Base-by-base conservation (phyloP, 805 yeast species). In the Lachancea meyersii region DNA sequence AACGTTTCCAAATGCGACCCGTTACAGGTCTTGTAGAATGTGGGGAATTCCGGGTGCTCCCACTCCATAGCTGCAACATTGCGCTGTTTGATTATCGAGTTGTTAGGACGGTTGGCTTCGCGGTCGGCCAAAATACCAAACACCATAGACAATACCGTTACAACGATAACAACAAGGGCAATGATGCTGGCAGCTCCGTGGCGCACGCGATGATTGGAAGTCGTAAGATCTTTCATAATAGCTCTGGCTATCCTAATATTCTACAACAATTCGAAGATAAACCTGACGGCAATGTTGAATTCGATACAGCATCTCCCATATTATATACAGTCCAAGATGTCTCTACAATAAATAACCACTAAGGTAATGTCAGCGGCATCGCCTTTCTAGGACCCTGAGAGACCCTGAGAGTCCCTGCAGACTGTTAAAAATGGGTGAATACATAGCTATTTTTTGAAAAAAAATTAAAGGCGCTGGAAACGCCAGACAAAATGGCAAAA, bases 21-120 rank as follows among this genome's bases (percentile, higher is more conserved):
- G 24, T 45, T 49, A 34, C 53, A 49, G 9, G 51, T 46, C 11
- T 41, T 43, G 39, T 47, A 39, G 23, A 45, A 31, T 20, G 39
- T 28, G 14, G 53, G 53, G 27, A 47, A 43, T 2, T 40, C 38
- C 13, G 53, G 51, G 20, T 32, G 24, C 6, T 37, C 28, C 53
- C 53, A 49, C 8, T n/a, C 32, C 17, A 19, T 21, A 10, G 32
- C 31, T 10, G 14, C 38, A 21, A 35, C 38, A 5, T 22, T 35
- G 13, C 28, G 28, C 20, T 22, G 17, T 22, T 35, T 35, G 19
- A 20, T 21, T 11, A n/a, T 6, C 18, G 17, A 5, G 11, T 13
- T 22, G 19, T 8, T 17, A 14, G 26, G 23, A 10, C 16, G 30
- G 14, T 35, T 35, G 4, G 28, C 11, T 17, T 35, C 20, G 7